Conservation (phyloP, 139 green algal genomes). For the Eudorina sp. region DNA sequence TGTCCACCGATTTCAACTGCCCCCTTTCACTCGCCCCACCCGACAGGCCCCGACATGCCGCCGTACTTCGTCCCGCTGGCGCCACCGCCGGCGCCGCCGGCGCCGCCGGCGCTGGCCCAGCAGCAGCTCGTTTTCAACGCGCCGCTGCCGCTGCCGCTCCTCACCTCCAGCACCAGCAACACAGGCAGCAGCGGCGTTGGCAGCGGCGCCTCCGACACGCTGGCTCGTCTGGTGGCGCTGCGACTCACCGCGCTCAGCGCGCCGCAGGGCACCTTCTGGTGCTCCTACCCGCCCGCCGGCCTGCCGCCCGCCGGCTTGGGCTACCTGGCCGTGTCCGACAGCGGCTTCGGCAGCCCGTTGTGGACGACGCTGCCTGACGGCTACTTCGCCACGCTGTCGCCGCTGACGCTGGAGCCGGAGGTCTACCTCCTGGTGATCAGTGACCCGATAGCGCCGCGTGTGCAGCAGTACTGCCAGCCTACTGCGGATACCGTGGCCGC, state of each 20-base stretch:
- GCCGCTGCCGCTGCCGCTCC: background rate
- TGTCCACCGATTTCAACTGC: too few species aligned
- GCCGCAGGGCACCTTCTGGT: conserved; percentile 4
- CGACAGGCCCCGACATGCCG: too few species aligned
- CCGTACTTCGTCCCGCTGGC: background rate
- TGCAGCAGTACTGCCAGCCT: background rate
- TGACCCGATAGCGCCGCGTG: background rate
- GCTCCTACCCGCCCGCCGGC: background rate
- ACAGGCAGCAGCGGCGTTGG: too few species aligned
- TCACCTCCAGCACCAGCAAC: background rate
- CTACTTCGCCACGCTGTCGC: background rate
- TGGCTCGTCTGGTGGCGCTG: background rate
- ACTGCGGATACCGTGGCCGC: background rate
- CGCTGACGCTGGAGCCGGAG: background rate
- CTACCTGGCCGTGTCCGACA: conserved; percentile 4
- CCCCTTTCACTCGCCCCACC: too few species aligned
- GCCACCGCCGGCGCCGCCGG: background rate
- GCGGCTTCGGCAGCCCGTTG: background rate
- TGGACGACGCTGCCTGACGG: background rate
- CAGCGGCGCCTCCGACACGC: background rate
- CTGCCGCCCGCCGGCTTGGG: background rate
- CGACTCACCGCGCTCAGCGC: background rate
- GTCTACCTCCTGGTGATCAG: background rate
- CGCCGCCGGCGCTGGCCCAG: background rate
- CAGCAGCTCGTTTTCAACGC: conserved; percentile 39